phyloP scores from a whole-genome alignment of 2,329 filamentous ascomycete genomes.

The Pseudogymnoascus sp. region DNA sequence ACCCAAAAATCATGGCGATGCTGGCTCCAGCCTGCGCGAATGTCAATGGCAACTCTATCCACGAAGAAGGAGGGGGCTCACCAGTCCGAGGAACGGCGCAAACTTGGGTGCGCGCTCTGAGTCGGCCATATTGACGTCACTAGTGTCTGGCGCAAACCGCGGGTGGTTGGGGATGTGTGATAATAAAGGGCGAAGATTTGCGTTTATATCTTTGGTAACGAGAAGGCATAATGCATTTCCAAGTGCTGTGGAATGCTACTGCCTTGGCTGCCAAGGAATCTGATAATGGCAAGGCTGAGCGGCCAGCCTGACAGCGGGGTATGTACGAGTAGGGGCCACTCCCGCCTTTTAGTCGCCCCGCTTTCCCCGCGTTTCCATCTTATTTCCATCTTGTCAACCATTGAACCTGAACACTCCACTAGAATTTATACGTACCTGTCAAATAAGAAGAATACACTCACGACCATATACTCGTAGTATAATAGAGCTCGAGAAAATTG shows the following conservation, averaged over 20 bases:
- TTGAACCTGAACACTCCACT: background rate
- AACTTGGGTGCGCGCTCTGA: background rate
- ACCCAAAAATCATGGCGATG: background rate
- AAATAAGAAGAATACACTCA: background rate
- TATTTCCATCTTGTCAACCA: background rate
- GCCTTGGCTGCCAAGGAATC: background rate
- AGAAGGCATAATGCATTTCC: background rate
- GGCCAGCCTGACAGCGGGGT: background rate
- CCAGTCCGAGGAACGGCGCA: background rate
- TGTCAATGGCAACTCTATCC: background rate
- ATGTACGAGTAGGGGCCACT: background rate
- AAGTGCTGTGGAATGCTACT: background rate
- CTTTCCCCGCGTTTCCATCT: background rate
- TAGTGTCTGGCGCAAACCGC: background rate
- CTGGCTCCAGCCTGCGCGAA: background rate
- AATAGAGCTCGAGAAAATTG: background rate
- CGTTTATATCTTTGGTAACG: background rate
- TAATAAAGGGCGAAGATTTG: background rate
- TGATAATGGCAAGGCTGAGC: background rate
- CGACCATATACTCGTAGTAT: too few relatives aligned
- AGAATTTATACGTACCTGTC: too few relatives aligned
- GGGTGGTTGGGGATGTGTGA: background rate
- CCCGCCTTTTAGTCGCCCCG: background rate
- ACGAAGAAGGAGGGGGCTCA: background rate
- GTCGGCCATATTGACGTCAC: background rate